Conservation (phyloP, 2,329 filamentous ascomycete genomes). For the Seiridium cupressi region DNA sequence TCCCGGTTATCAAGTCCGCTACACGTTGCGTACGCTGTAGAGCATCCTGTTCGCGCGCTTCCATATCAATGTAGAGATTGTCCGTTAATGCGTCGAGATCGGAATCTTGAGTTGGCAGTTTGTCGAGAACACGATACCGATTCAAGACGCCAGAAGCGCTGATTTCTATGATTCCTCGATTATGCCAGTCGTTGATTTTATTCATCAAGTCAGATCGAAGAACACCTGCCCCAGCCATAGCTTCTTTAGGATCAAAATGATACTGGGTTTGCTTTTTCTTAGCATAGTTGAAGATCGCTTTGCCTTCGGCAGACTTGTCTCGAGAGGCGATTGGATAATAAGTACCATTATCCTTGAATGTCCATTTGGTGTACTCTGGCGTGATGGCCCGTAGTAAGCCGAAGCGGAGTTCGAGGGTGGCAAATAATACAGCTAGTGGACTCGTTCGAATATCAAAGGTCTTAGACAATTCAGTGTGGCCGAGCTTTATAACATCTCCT, state of each 20-base stretch:
- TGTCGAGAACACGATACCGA: conserved; percentile 48
- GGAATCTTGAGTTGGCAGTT: conserved; percentile 38
- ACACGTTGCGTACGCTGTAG: conserved; percentile 49
- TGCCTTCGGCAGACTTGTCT: conserved; percentile 39
- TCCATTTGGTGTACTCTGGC: conserved; percentile 56
- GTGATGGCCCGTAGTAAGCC: conserved; percentile 54
- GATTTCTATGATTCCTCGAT: conserved; percentile 47
- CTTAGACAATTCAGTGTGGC: conserved; percentile 40
- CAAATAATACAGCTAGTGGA: conserved; percentile 53
- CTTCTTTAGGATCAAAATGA: conserved; percentile 46
- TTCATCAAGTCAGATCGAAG: conserved; percentile 47
- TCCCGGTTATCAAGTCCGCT: conserved; percentile 50
- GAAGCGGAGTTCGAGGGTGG: conserved; percentile 59
- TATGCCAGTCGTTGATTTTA: conserved; percentile 53
- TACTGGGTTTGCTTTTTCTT: conserved; percentile 40
- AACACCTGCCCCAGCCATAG: conserved; percentile 29
- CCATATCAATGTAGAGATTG: conserved; percentile 48
- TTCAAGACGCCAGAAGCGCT: conserved; percentile 50
- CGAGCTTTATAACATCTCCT: conserved; percentile 45
- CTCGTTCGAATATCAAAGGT: conserved; percentile 53
- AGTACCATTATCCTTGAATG: conserved; percentile 36
- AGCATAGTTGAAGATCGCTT: conserved; percentile 40
- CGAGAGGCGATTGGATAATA: conserved; percentile 29
- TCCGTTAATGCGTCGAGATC: conserved; percentile 44
- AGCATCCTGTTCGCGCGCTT: conserved; percentile 51